Base-by-base conservation (phyloP, 495 filamentous ascomycete genomes). In the Lasiosphaeria miniovina region DNA sequence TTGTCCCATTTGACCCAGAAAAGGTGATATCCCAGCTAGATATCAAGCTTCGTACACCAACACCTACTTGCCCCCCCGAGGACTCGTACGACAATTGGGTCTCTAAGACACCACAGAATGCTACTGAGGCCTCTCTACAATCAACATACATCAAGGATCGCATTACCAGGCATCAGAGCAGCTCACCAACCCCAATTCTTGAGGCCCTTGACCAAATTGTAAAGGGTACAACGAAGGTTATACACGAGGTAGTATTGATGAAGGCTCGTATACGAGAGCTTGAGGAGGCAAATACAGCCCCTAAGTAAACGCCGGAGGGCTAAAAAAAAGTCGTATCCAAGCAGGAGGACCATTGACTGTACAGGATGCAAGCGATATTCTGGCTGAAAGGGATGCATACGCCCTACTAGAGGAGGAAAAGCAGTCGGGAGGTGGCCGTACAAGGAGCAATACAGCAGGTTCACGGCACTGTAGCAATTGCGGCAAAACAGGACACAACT, bases 1-100 rank as follows among this genome's bases (percentile, higher is more conserved):
- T 64, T 60, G 54, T 52, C 31, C 62, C 57, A 12, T 54, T 57
- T 1, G 38, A 64, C 36, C 40, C n/a, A n/a, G n/a, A n/a, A n/a
- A n/a, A n/a, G n/a, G n/a, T n/a, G n/a, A n/a, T n/a, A n/a, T n/a
- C n/a, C n/a, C n/a, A n/a, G n/a, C n/a, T n/a, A n/a, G n/a, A n/a
- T n/a, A n/a, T n/a, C n/a, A n/a, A n/a, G n/a, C n/a, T n/a, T n/a
- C n/a, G n/a, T n/a, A n/a, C n/a, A n/a, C n/a, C n/a, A n/a, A n/a
- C n/a, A n/a, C n/a, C n/a, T n/a, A n/a, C n/a, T n/a, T n/a, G n/a
- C n/a, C n/a, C n/a, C n/a, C 24, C 24, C 1, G 24, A 58, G 32
- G 9, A 33, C 34, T 15, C 33, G 51, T 15, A 51, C 41, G 24
- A 24, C 2, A 24, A 2, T 24, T 51, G 33, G 55, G 45, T 38